Base-by-base conservation (phyloP, 2,329 filamentous ascomycete genomes). In the Aspergillus spinulosporus region DNA sequence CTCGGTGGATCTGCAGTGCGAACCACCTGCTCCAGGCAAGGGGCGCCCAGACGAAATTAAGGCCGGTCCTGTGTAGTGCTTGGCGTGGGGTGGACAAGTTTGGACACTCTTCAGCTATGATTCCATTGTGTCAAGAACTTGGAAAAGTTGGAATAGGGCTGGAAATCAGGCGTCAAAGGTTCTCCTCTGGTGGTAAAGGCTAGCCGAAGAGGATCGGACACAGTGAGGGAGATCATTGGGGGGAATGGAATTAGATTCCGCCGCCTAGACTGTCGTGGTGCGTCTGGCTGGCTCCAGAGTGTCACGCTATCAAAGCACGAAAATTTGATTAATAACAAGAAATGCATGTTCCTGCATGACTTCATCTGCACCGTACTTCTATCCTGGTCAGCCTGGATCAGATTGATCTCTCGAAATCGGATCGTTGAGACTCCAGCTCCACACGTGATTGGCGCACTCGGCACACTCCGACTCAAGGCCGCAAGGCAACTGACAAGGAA, bases 21-120 rank as follows among this genome's bases (percentile, higher is more conserved):
- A 56, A 51, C 53, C 47, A 51, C 53, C 53, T 56, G 48, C 36
- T 43, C 21, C 15, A 52, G 40, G 55, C 55, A 57, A 50, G 55
- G 55, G 49, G 49, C 31, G n/a, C 44, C 12, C 45, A 49, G 39
- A 52, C 37, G 40, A 52, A 45, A 56, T 47, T 48, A 47, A 39
- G 36, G 6, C 14, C 4, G 6, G 14, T 15, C 44, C 26, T 26
- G 12, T 15, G 21, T 28, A 12, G 26, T 39, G 43, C 3, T 15
- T 31, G 31, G 9, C 31, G 45, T 40, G 26, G 26, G 26, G 26
- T 28, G 26, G 26, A 28, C 3, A 28, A 4, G 4, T 21, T 21
- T 28, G 26, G 4, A 28, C 4, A 4, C 26, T n/a, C 11, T 45
- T 42, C 26, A 15, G 26, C 28, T 36, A 53, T 46, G 50, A 47